These are phyloP conservation scores for Trametes polyzona DNA, from an alignment of 1,284 basidiomycete species.

Conservation along the genomic window DNA sequence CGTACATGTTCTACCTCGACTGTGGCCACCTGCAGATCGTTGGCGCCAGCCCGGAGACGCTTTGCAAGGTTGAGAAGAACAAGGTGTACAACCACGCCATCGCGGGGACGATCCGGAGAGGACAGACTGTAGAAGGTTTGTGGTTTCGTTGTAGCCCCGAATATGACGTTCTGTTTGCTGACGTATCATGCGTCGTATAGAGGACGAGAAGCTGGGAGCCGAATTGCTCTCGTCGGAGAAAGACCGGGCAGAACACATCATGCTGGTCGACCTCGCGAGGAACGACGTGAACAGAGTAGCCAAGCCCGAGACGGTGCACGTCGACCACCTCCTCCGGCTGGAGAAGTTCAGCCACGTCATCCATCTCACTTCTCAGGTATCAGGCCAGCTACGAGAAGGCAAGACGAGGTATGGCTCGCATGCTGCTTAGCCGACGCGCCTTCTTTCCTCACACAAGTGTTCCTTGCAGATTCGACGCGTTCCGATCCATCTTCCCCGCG, in stretches of 20 bases:
- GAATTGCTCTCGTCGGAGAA: constrained; percentile 87
- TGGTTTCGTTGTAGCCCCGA: constrained; percentile 5
- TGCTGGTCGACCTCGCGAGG: constrained; percentile 98
- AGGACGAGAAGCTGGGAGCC: constrained; percentile 83
- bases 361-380: constrained; percentile 95
- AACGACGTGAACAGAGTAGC: constrained; percentile 99
- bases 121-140: constrained; percentile 82
- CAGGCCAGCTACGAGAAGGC: constrained; percentile 83
- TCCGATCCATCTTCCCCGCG: constrained; percentile 98
- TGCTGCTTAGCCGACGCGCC: no score
- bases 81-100: constrained; percentile 98
- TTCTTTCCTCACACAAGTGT: neutral
- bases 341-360: constrained; percentile 99
- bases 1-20: constrained; percentile 99
- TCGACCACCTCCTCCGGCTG: constrained; percentile 93
- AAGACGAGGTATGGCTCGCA: constrained; percentile 66
- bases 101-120: constrained; percentile 92
- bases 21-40: constrained; percentile 93
- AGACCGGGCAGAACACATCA: constrained; percentile 97
- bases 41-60: constrained; percentile 96
- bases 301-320: constrained; percentile 92
- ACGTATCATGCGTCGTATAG: constrained; percentile 44
- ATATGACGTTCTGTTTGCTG: neutral
- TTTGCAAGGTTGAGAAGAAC: constrained; percentile 94
- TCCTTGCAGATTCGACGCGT: constrained; percentile 88